phyloP scores from a whole-genome alignment of 768 basidiomycete species.

The Solioccasus polychromus region DNA sequence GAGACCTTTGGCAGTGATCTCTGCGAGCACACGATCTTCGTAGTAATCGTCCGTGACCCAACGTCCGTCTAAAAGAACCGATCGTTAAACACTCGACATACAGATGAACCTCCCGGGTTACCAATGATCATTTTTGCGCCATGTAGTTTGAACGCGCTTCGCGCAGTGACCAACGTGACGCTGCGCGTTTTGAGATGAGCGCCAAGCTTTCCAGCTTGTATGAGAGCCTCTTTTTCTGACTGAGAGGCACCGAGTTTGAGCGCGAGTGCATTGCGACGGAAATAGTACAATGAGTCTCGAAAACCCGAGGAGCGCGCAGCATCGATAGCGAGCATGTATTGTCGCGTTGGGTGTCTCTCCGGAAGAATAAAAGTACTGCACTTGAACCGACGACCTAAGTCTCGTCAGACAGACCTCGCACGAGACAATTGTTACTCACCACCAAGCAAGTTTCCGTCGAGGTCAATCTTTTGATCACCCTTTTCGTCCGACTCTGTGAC shows the following conservation, averaged over 20 bases:
- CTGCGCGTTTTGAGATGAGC: slow-evolving; percentile 86
- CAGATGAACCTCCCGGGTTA: slow-evolving; percentile 37
- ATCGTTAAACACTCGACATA: not conserved
- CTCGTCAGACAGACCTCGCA: not conserved
- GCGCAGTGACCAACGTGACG: slow-evolving; percentile 89
- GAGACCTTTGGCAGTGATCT: slow-evolving; percentile 77
- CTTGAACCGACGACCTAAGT: slow-evolving; percentile 81
- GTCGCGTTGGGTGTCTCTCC: slow-evolving; percentile 75
- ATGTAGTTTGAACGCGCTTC: slow-evolving; percentile 92
- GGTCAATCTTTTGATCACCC: slow-evolving; percentile 91
- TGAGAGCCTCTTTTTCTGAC: slow-evolving; percentile 89
- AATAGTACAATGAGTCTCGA: slow-evolving; percentile 97
- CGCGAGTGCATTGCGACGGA: slow-evolving; percentile 86
- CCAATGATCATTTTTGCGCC: slow-evolving; percentile 88
- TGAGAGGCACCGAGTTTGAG: slow-evolving; percentile 89
- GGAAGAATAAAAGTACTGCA: slow-evolving; percentile 86
- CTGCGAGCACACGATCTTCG: slow-evolving; percentile 77
- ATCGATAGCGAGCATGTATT: slow-evolving; percentile 97
- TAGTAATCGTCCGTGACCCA: slow-evolving; percentile 97
- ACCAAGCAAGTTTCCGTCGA: slow-evolving; percentile 76
- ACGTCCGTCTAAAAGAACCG: slow-evolving; percentile 60
- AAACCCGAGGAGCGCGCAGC: slow-evolving; percentile 95
- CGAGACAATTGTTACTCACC: slow-evolving; percentile 47
- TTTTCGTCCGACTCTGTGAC: slow-evolving; percentile 78
- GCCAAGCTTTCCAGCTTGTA: slow-evolving; percentile 82